Percentiles rank a stretch among this genome's conserved stretches.
Conservation (phyloP, 176 grass and related monocot species). For the Calamus simplicifolius region DNA sequence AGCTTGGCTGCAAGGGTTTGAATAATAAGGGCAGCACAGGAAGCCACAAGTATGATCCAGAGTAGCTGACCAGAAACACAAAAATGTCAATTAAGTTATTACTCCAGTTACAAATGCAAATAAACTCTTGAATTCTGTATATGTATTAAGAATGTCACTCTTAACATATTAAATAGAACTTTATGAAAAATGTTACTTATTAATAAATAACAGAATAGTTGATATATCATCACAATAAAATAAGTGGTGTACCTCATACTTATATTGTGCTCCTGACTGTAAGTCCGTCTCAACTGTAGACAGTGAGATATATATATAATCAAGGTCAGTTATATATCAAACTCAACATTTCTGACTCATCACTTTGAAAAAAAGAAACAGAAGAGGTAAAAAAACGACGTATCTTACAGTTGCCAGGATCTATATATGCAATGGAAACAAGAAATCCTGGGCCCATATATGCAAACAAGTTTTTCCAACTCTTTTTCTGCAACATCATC, state of each 20-base stretch:
- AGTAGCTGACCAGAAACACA: slow-evolving; percentile 52
- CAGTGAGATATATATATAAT: background rate
- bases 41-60: slow-evolving; percentile 95
- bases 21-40: slow-evolving; percentile 93
- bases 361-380: background rate
- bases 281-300: slow-evolving; percentile 90
- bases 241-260: slow-evolving; percentile 69
- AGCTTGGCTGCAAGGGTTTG: slow-evolving; percentile 91
- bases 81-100: background rate
- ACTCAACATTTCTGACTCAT: background rate
- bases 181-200: too few relatives aligned
- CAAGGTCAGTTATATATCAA: slow-evolving; percentile 14
- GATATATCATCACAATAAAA: too few relatives aligned
- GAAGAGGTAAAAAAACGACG: slow-evolving; percentile 5
- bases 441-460: slow-evolving; percentile 96
- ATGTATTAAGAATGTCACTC: too few relatives aligned
- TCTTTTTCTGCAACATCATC: slow-evolving; percentile 51
- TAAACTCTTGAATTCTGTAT: too few relatives aligned
- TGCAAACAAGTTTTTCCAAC: slow-evolving; percentile 91
- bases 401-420: slow-evolving; percentile 95
- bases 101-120: too few relatives aligned
- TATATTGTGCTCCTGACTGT: slow-evolving; percentile 85
- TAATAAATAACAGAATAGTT: too few relatives aligned
- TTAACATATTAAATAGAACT: too few relatives aligned
- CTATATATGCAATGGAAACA: slow-evolving; percentile 92